Evolutionary conservation across 2,329 filamentous ascomycete species (phyloP), one percentile per base, ranked within the genome.

Genomic region (Emmonsiellopsis sp.): DNA sequence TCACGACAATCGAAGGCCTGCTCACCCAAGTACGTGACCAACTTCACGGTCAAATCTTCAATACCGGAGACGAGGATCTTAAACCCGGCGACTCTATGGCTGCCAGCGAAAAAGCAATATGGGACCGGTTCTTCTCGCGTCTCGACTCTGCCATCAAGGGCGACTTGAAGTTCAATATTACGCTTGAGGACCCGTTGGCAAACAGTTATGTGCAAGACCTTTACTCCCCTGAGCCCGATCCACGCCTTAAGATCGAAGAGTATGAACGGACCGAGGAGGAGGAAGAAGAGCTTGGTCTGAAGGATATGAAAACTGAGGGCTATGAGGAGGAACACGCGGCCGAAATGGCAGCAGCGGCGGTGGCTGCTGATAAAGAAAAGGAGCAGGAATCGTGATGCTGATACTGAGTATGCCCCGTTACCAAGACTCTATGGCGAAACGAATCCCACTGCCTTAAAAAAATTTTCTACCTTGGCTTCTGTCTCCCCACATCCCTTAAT

Each of bases 1-100:
- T 98, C 76, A 98, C 93, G 16, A 98, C 93, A 0, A 85, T 98
- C 16, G 93, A 98, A 71, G 93, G 93, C 57, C 82, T 97, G 16
- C 77, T 97, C 52, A 93, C 89, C 0, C 89, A 98, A 67, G 88
- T 98, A 55, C 87, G 91, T 57, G 85, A 93, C 66, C 92, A 98
- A 69, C 79, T 98, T 26, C 86, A 85, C 66, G 81, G 80, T 48
- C 89, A 94, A 66, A 95, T 97, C 58, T 98, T 95, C 70, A 83
- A 94, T 62, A 74, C 81, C 13, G 82, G 80, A 16, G 82, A 82
- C 52, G 76, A 76, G 40, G 69, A 73, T 51, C 65, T 69, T 30
- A 63, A 74, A 16, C 84, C 82, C n/a, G 89, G 89, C 35, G 93
- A 98, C 74, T 93, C 89, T 1, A 82, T 96, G 70, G 71, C 74